These are phyloP conservation scores for Hibiscus tridactylites DNA, from an alignment of 345 rosid genomes.

Conservation along the genomic window DNA sequence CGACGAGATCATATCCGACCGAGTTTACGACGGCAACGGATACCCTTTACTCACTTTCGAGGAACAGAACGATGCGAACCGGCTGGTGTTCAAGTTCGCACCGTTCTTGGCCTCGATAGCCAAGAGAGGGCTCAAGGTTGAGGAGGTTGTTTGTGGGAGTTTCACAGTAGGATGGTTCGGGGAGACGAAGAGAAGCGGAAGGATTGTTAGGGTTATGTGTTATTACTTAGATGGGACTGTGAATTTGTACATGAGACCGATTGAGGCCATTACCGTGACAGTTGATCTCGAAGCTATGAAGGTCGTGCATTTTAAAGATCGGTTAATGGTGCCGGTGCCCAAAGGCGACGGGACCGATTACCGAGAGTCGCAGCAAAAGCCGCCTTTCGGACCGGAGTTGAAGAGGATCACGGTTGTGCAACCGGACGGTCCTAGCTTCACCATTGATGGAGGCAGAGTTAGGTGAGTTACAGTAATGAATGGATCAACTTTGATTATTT, in stretches of 20 bases:
- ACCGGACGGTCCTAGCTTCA: slow-evolving; percentile 37
- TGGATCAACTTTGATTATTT: not conserved
- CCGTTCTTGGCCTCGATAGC: slow-evolving; percentile 18
- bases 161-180: slow-evolving; percentile 30
- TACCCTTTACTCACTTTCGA: slow-evolving; percentile 24
- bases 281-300: slow-evolving; percentile 30
- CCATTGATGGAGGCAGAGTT: slow-evolving; percentile 22
- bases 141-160: slow-evolving; percentile 19
- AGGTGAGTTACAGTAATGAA: slow-evolving; percentile 14
- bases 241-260: slow-evolving; percentile 29
- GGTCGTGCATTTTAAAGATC: slow-evolving; percentile 17
- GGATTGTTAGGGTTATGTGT: slow-evolving; percentile 29
- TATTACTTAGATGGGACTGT: slow-evolving; percentile 27
- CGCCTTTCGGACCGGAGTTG: slow-evolving; percentile 13
- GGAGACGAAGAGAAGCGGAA: slow-evolving; percentile 10
- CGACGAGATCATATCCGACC: slow-evolving; percentile 4
- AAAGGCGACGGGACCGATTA: slow-evolving; percentile 33
- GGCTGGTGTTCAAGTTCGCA: slow-evolving; percentile 13
- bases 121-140: slow-evolving; percentile 23
- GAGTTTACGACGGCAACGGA: slow-evolving; percentile 22
- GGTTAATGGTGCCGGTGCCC: slow-evolving; percentile 23
- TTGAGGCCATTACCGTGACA: slow-evolving; percentile 26
- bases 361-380: slow-evolving; percentile 24
- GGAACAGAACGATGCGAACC: slow-evolving; percentile 15
- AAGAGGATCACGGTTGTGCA: slow-evolving; percentile 24